Evolutionary conservation across 1,284 basidiomycete genomes (phyloP).

Genomic region (Wallemia hederae): DNA sequence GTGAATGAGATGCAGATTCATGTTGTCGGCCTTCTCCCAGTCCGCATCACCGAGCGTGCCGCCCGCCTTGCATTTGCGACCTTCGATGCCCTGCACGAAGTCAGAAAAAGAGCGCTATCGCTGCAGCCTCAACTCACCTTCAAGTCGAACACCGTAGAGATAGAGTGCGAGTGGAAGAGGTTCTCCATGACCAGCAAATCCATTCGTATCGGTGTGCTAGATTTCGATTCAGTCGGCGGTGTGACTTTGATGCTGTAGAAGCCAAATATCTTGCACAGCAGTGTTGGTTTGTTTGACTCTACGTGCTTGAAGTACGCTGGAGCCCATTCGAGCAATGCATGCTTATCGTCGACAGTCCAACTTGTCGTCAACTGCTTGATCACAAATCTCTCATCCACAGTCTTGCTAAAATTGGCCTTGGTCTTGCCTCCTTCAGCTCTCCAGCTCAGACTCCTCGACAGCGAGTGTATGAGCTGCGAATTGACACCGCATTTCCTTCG

Average conservation of each 20-base stretch:
- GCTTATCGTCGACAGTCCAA: slow-evolving; percentile 51
- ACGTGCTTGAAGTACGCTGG: slow-evolving; percentile 47
- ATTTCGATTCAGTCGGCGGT: slow-evolving; percentile 23
- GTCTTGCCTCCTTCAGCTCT: slow-evolving; percentile 26
- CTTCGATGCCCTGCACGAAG: slow-evolving; percentile 27
- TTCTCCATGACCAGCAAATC: slow-evolving; percentile 37
- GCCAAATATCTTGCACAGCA: slow-evolving; percentile 41
- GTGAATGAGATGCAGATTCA: slow-evolving; percentile 23
- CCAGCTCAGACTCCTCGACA: slow-evolving; percentile 34
- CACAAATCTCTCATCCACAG: slow-evolving; percentile 37
- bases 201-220: slow-evolving; percentile 33
- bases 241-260: slow-evolving; percentile 26
- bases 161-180: slow-evolving; percentile 35
- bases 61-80: slow-evolving; percentile 29
- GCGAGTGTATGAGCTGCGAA: slow-evolving; percentile 28
- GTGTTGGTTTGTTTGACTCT: slow-evolving; percentile 32
- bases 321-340: slow-evolving; percentile 39
- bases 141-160: slow-evolving; percentile 39
- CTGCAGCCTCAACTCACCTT: slow-evolving; percentile 19
- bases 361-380: slow-evolving; percentile 53
- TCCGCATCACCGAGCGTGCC: slow-evolving; percentile 15
- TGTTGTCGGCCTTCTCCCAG: slow-evolving; percentile 9
- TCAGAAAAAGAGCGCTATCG: background rate
- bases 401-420: slow-evolving; percentile 46
- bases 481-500: slow-evolving; percentile 35